Evolutionary conservation across 805 yeast genomes (phyloP).

Genomic region (Saturnispora hagleri): DNA sequence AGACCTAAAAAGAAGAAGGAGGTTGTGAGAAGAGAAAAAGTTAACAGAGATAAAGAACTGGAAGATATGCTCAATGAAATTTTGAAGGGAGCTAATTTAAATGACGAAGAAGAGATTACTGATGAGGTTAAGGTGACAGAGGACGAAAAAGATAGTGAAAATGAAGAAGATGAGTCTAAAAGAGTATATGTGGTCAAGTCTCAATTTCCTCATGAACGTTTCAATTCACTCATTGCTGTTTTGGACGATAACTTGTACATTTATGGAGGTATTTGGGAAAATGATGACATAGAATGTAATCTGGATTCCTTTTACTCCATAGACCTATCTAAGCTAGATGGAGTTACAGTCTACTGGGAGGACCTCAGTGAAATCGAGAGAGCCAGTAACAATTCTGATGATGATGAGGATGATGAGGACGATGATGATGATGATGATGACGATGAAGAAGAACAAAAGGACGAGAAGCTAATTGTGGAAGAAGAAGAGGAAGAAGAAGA

Average conservation of each 20-base stretch:
- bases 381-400: conserved; percentile 53
- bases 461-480: conserved; percentile 38
- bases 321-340: conserved; percentile 81
- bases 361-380: conserved; percentile 51
- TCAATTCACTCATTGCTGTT: conserved; percentile 78
- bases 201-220: conserved; percentile 78
- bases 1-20: conserved; percentile 52
- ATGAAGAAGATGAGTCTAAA: conserved; percentile 29
- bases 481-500: conserved; percentile 42
- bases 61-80: conserved; percentile 73
- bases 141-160: conserved; percentile 25
- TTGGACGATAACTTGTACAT: conserved; percentile 76
- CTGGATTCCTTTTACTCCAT: conserved; percentile 81
- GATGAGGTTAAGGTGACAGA: conserved; percentile 18
- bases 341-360: conserved; percentile 86
- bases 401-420: conserved; percentile 54
- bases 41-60: conserved; percentile 65
- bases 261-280: conserved; percentile 86
- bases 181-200: conserved; percentile 44
- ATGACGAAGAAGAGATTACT: conserved; percentile 32
- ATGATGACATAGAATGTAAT: conserved; percentile 75
- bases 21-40: conserved; percentile 33
- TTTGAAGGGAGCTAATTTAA: conserved; percentile 61
- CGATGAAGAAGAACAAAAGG: conserved; percentile 35
- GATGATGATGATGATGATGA: conserved; percentile 63